phyloP scores from a whole-genome alignment of 306 rosid genomes.

The Quercus gilva region DNA sequence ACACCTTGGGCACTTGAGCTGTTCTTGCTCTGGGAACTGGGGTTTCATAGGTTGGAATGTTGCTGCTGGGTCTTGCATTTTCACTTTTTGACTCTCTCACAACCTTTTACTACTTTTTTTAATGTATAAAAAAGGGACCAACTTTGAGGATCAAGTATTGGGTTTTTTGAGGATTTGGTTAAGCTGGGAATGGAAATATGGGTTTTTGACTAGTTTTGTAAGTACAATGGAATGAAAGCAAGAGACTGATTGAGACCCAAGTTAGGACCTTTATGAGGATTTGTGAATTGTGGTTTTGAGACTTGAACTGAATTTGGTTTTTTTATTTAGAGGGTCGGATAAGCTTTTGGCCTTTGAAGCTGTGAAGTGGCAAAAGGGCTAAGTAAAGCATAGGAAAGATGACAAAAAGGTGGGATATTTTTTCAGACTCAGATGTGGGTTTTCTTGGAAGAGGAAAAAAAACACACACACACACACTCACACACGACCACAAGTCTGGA shows the following conservation, averaged over 20 bases:
- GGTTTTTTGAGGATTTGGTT: slow-evolving; percentile 5
- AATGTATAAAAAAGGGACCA: background rate
- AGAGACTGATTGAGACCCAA: background rate
- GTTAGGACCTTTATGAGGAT: background rate
- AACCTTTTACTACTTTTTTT: background rate
- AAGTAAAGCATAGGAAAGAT: slow-evolving; percentile 10
- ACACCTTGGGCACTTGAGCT: slow-evolving; percentile 84
- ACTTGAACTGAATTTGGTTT: slow-evolving; percentile 6
- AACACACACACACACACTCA: background rate
- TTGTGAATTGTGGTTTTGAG: background rate
- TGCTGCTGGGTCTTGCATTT: slow-evolving; percentile 68
- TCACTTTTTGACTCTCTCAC: background rate
- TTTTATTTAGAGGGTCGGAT: background rate
- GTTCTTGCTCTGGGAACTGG: slow-evolving; percentile 84
- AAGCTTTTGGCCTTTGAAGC: slow-evolving; percentile 18
- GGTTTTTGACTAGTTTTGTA: background rate
- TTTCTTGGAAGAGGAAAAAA: slow-evolving; percentile 17
- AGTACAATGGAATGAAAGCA: too few species aligned
- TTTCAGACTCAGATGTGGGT: slow-evolving; percentile 22
- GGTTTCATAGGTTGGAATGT: slow-evolving; percentile 50
- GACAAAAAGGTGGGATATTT: slow-evolving; percentile 36
- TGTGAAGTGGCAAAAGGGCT: slow-evolving; percentile 28
- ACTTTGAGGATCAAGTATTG: background rate
- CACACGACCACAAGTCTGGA: background rate
- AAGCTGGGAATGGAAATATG: background rate